Percentiles rank a stretch among this genome's conserved stretches.
These are phyloP conservation scores for Trypanosoma mega DNA, from an alignment of 208 protist genomes.

Conservation along the genomic window DNA sequence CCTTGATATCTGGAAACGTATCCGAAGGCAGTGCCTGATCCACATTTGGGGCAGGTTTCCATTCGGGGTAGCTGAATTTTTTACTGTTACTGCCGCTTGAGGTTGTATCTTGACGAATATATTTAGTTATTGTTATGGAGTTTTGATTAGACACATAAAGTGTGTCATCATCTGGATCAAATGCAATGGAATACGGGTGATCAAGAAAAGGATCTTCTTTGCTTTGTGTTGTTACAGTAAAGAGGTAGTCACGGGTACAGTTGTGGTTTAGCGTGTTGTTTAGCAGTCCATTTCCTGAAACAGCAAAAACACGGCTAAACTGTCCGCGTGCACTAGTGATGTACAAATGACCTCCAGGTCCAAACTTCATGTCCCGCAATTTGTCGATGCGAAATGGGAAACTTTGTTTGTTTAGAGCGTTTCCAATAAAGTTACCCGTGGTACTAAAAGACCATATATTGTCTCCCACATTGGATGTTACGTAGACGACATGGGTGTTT, in stretches of 20 bases:
- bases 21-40: slow-evolving; percentile 31
- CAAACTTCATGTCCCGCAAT: slow-evolving; percentile 81
- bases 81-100: background rate
- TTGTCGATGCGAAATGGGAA: slow-evolving; percentile 82
- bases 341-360: slow-evolving; percentile 80
- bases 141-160: slow-evolving; percentile 90
- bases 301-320: slow-evolving; percentile 85
- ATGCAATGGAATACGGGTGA: slow-evolving; percentile 84
- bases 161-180: slow-evolving; percentile 64
- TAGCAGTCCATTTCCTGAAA: slow-evolving; percentile 86
- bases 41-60: slow-evolving; percentile 48
- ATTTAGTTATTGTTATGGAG: slow-evolving; percentile 75
- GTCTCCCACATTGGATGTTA: slow-evolving; percentile 86
- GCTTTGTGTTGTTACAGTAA: slow-evolving; percentile 62
- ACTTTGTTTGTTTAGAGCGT: slow-evolving; percentile 61
- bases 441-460: slow-evolving; percentile 90
- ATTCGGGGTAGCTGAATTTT: slow-evolving; percentile 16
- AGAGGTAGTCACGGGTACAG: slow-evolving; percentile 83
- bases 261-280: slow-evolving; percentile 65
- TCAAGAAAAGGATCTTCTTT: slow-evolving; percentile 75
- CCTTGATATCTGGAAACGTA: slow-evolving; percentile 15
- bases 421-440: slow-evolving; percentile 68
- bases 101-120: slow-evolving; percentile 30
- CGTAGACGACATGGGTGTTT: slow-evolving; percentile 84
- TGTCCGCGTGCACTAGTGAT: slow-evolving; percentile 76